Evolutionary conservation across 2,329 filamentous ascomycete genomes (phyloP), one percentile per base, ranked within the genome.

Genomic region (Fusarium circinatum): DNA sequence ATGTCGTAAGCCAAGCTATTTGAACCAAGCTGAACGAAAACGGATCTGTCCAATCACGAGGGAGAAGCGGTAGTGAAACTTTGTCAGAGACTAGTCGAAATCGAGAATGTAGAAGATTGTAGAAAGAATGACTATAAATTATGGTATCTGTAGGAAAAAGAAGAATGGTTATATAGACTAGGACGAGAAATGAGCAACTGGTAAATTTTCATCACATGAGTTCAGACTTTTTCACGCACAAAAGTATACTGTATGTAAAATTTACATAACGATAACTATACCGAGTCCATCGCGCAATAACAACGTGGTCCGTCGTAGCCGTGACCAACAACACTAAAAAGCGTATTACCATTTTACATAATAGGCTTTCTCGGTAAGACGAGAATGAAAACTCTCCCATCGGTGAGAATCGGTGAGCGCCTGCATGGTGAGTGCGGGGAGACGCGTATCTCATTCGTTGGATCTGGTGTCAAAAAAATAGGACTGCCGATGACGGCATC

Each of bases 1-100:
- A 71, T 71, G 68, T 68, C 69, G 69, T 68, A 41, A 71, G 69
- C 69, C 56, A 68, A 71, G 68, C 20, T 28, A 20, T 58, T 36
- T 22, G 49, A 7, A 38, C 34, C 44, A 24, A 36, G 64, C 18
- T 45, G 38, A 22, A 57, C 54, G 39, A 45, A 28, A 49, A 49
- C 30, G 55, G 24, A 32, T 24, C 17, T 32, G 24, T 30, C 56
- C 56, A 51, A 51, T 59, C n/a, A 36, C 44, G 22, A 51, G 49
- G 24, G 15, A 59, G 56, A 34, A 15, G 18, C 24, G 24, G 32
- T 30, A 30, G 32, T 51, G 38, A 26, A 49, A 38, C 42, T 17
- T 38, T 36, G 6, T 42, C 14, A 15, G 52, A 22, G 56, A 38
- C 56, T 59, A 59, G 56, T 38, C 30, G 20, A 9, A 24, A 48